phyloP scores from a whole-genome alignment of 1,139 yeast genomes.

The Nakaseomyces sp. region DNA sequence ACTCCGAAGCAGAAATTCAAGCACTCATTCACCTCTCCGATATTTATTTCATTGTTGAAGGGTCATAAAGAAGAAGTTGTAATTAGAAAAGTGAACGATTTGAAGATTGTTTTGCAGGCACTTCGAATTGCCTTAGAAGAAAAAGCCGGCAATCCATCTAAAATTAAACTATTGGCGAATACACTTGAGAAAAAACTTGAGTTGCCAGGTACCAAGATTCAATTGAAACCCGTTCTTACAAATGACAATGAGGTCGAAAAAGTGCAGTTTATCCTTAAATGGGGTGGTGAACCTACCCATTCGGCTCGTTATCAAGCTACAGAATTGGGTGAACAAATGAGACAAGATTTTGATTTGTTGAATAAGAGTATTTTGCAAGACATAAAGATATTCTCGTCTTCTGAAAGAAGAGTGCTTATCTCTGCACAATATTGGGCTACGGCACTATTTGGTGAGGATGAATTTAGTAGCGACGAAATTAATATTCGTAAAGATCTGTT shows the following conservation, averaged over 20 bases:
- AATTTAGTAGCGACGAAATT: conserved; percentile 69
- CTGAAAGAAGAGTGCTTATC: conserved; percentile 89
- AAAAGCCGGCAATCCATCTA: conserved; percentile 68
- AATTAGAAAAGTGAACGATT: conserved; percentile 78
- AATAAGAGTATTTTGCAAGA: conserved; percentile 73
- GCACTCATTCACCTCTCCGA: conserved; percentile 81
- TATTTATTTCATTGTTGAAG: conserved; percentile 77
- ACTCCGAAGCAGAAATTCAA: conserved; percentile 99
- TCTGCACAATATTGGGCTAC: conserved; percentile 85
- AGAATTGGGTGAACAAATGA: conserved; percentile 90
- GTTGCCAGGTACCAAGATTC: conserved; percentile 95
- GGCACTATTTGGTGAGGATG: conserved; percentile 67
- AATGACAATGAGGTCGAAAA: conserved; percentile 75
- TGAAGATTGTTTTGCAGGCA: conserved; percentile 77
- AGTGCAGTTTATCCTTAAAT: conserved; percentile 88
- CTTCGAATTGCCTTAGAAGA: conserved; percentile 74
- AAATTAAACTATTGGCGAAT: conserved; percentile 63
- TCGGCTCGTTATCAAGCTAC: conserved; percentile 91
- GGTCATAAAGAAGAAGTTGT: conserved; percentile 96
- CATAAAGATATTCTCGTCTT: conserved; percentile 80
- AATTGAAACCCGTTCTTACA: conserved; percentile 78
- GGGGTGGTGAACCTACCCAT: conserved; percentile 99
- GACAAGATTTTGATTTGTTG: conserved; percentile 81
- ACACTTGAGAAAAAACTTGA: conserved; percentile 84
- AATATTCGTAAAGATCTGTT: conserved; percentile 81